Base-by-base conservation (phyloP, 306 rosid genomes). In the Phaseolus lunatus region DNA sequence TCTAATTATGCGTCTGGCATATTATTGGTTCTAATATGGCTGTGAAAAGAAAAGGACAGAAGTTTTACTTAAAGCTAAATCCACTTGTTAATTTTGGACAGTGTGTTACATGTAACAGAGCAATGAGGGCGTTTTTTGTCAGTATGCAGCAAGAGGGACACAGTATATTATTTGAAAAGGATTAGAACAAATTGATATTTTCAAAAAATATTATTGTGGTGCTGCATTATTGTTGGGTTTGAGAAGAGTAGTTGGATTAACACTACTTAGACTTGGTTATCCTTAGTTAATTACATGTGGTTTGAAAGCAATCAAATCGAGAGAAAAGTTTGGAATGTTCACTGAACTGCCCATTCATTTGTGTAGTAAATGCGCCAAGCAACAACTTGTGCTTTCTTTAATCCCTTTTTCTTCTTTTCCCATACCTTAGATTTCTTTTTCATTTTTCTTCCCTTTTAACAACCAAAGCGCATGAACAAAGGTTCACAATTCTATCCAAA, bases 311-410 rank as follows among this genome's bases (percentile, higher is more conserved):
- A 78, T 29, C 69, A 35, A 62, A 6, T 76, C 65, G 20, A 3
- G 16, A 23, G 29, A 66, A 65, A 52, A 24, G 27, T 39, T 41
- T 35, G 61, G 24, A 9, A 56, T 14, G 78, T 24, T 41, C 41
- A 23, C 20, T 43, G 57, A 3, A 12, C 48, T 16, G 45, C 56
- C 8, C 70, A 24, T 27, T 27, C 39, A 26, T 26, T 58, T 39
- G 47, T n/a, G 45, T 20, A 19, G 44, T 26, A 58, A 61, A 61
- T 61, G 19, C 53, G 58, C 45, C 59, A 62, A 20, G 11, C 64
- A 49, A 23, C 77, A 71, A 71, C 22, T 80, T 80, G 73, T 41
- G 59, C 35, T 11, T 24, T 31, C 44, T 52, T 37, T 15, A 1
- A 3, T 19, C 12, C 59, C 19, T 58, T 31, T 10, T 7, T 35